Conservation (phyloP, 1,284 basidiomycete genomes). For the Apiotrichum montevideense region DNA sequence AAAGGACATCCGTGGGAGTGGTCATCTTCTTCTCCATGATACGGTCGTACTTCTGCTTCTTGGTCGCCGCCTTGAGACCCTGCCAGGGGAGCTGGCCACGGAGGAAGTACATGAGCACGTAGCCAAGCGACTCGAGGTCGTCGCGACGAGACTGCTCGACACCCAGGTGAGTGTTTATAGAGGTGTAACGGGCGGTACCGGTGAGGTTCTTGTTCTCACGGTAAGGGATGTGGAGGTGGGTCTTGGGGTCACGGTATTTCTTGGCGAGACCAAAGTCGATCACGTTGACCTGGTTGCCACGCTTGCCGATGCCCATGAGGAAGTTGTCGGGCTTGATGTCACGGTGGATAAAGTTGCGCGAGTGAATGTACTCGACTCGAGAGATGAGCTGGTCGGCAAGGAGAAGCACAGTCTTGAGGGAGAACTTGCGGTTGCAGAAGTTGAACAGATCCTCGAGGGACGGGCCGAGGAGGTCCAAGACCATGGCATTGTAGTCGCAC, state of each 20-base stretch:
- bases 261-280: slow-evolving; percentile 99
- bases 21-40: slow-evolving; percentile 99
- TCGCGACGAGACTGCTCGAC: slow-evolving; percentile 95
- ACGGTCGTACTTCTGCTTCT: slow-evolving; percentile 99
- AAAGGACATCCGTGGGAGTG: slow-evolving; percentile 88
- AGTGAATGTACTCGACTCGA: slow-evolving; percentile 98
- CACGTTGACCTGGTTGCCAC: slow-evolving; percentile 98
- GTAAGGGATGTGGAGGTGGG: slow-evolving; percentile 98
- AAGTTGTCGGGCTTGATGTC: slow-evolving; percentile 99
- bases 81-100: slow-evolving; percentile 95
- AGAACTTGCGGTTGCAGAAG: slow-evolving; percentile 99
- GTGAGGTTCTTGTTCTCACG: slow-evolving; percentile 99
- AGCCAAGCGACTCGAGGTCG: slow-evolving; percentile 91
- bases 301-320: slow-evolving; percentile 97
- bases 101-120: slow-evolving; percentile 96
- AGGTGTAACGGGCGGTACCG: slow-evolving; percentile 97
- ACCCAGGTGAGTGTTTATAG: slow-evolving; percentile 97
- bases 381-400: slow-evolving; percentile 98
- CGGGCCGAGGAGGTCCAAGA: slow-evolving; percentile 93
- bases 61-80: slow-evolving; percentile 93
- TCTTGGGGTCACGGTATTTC: slow-evolving; percentile 99
- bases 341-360: slow-evolving; percentile 98
- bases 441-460: slow-evolving; percentile 99
- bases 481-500: slow-evolving; percentile 99
- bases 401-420: slow-evolving; percentile 91